phyloP scores from a whole-genome alignment of 2,329 filamentous ascomycete genomes.

The Fusarium verticillioides region DNA sequence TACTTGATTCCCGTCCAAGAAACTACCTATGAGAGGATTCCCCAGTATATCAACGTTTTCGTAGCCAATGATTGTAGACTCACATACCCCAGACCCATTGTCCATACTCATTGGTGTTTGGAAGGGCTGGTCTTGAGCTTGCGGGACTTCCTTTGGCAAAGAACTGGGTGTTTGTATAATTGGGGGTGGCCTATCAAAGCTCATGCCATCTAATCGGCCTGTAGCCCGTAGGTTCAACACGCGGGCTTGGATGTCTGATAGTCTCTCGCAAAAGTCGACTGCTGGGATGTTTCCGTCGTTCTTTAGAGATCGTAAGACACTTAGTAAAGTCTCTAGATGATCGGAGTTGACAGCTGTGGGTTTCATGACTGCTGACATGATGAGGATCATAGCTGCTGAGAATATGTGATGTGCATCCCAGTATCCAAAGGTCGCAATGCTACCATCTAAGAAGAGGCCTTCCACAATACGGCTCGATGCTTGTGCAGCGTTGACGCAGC shows the following conservation, averaged over 20 bases:
- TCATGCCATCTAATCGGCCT: conserved; percentile 12
- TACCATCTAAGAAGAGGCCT: conserved; percentile 34
- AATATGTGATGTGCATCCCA: conserved; percentile 51
- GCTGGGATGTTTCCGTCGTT: conserved; percentile 47
- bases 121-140: neutral
- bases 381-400: conserved; percentile 46
- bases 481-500: conserved; percentile 48
- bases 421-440: conserved; percentile 47
- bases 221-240: conserved; percentile 32
- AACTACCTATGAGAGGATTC: conserved; percentile 43
- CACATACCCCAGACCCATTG: neutral
- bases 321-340: conserved; percentile 44
- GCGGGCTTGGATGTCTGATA: conserved; percentile 41
- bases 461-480: conserved; percentile 45
- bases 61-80: conserved; percentile 18
- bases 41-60: conserved; percentile 40
- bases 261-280: conserved; percentile 44
- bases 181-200: neutral
- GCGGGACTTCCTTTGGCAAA: neutral
- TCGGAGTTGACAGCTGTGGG: conserved; percentile 43
- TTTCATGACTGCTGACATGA: conserved; percentile 49
- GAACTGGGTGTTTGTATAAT: neutral
- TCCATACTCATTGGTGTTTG: conserved; percentile 16
- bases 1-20: conserved; percentile 42
- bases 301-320: conserved; percentile 46